A percentile compares a stretch with the other conserved stretches of the same genome.
These are phyloP conservation scores for Ophiocordyceps robertsii DNA, from an alignment of 2,329 filamentous ascomycete species.

Conservation along the genomic window DNA sequence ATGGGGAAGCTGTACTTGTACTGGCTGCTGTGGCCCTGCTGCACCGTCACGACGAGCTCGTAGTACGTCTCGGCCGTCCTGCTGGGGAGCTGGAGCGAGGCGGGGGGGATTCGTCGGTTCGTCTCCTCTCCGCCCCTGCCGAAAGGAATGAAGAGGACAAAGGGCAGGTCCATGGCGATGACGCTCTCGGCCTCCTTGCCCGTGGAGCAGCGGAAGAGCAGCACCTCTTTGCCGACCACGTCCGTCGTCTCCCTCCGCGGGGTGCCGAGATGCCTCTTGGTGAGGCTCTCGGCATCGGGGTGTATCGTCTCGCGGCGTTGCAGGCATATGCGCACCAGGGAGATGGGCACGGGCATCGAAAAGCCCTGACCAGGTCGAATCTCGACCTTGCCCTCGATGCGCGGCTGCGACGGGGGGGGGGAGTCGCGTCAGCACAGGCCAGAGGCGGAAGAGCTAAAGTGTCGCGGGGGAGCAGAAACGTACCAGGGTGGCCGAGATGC, in stretches of 20 bases:
- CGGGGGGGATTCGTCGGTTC: conserved; percentile 79
- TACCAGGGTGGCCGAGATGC: conserved; percentile 94
- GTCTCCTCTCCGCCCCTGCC: conserved; percentile 83
- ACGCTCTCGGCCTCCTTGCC: conserved; percentile 81
- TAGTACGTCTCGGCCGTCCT: conserved; percentile 96
- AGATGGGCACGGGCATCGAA: conserved; percentile 80
- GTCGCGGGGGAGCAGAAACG: conserved; percentile 24
- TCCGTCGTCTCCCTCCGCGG: conserved; percentile 84
- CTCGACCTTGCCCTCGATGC: conserved; percentile 96
- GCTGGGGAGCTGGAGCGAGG: conserved; percentile 78
- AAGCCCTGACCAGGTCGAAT: conserved; percentile 77
- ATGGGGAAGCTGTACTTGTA: conserved; percentile 87
- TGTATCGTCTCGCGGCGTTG: conserved; percentile 94
- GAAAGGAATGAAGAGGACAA: conserved; percentile 94
- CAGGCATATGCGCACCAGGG: conserved; percentile 85
- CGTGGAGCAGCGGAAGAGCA: conserved; percentile 74
- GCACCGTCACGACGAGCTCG: conserved; percentile 89
- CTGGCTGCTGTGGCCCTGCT: conserved; percentile 77
- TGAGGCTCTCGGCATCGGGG: conserved; percentile 84
- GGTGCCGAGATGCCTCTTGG: conserved; percentile 81
- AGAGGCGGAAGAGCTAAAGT: neutral
- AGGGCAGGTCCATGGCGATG: conserved; percentile 91
- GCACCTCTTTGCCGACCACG: conserved; percentile 88
- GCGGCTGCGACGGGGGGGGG: conserved; percentile 47
- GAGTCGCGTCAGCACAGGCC: neutral